Evolutionary conservation across 2,329 filamentous ascomycete genomes (phyloP), one percentile per base, ranked within the genome.

Genomic region (Grosmannia serpens): DNA sequence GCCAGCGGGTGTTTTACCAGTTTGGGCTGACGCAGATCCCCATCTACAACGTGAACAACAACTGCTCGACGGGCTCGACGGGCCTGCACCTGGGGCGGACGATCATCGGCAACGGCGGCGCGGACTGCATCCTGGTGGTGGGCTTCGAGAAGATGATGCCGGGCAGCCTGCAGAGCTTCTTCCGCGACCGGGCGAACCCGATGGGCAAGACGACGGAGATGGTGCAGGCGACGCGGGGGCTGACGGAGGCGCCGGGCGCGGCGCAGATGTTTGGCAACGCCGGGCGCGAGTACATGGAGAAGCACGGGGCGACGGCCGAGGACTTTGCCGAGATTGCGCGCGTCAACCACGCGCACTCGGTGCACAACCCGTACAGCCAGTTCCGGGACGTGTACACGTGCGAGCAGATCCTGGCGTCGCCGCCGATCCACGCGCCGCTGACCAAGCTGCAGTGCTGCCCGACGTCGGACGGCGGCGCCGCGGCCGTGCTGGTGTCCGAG

Each of bases 401-500:
- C 47, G 88, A 96, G 35, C 86, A 97, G 73, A 79, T 97, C 70
- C 73, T 89, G 69, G 77, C 86, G 44, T 76, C 89, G 0, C 78
- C 89, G 60, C 88, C 84, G 80, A 89, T 97, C 72, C 85, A 89
- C 74, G 83, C 84, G 63, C 92, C 92, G 20, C 80, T 97, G 58
- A 97, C 94, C 60, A 97, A 96, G 75, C 85, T 97, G n/a, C 94
- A 97, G 76, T 97, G 92, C 81, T 96, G 92, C 74, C 92, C 94
- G 1, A 97, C 92, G 1, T 95, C 90, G 0, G 94, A 97, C 71
- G 92, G 92, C 54, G 89, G 86, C 53, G 92, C 91, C 1, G 91
- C 94, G 1, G 89, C 89, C 17, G 86, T 97, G 35, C 76, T 99
- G 56, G 91, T 96, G 58, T 95, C 90, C 0, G 86, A 96, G 73